A percentile compares a stretch with the other conserved stretches of the same genome.
These are phyloP conservation scores for Termitomyces sp. DNA, from an alignment of 768 basidiomycete genomes.

Conservation along the genomic window DNA sequence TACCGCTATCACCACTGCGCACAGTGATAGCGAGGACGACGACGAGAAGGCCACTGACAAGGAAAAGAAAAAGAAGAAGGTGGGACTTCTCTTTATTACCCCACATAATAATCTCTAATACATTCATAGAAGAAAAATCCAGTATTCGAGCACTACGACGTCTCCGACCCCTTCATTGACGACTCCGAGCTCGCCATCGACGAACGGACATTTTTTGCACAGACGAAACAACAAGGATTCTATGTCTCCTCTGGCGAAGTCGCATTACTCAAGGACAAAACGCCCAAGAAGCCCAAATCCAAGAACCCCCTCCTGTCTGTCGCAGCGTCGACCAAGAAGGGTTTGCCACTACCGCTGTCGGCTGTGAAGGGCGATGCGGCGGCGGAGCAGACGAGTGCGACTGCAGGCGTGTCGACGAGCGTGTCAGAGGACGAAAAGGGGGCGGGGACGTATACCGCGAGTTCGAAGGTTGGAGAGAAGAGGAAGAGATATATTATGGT, in stretches of 20 bases:
- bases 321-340: slow-evolving; percentile 8
- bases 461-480: slow-evolving; percentile 37
- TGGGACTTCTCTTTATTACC: slow-evolving; percentile 7
- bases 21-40: slow-evolving; percentile 50
- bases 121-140: slow-evolving; percentile 45
- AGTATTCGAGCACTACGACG: slow-evolving; percentile 83
- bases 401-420: neutral
- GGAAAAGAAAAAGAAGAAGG: slow-evolving; percentile 34
- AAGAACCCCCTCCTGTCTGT: slow-evolving; percentile 40
- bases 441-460: neutral
- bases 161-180: slow-evolving; percentile 93
- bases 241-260: slow-evolving; percentile 90
- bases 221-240: slow-evolving; percentile 91
- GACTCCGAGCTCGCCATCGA: slow-evolving; percentile 92
- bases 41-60: slow-evolving; percentile 31
- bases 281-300: slow-evolving; percentile 73
- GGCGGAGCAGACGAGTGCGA: neutral
- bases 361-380: neutral
- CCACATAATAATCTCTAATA: slow-evolving; percentile 5
- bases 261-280: slow-evolving; percentile 79
- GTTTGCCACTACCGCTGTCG: neutral
- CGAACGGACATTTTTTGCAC: slow-evolving; percentile 86
- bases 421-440: slow-evolving; percentile 13
- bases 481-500: slow-evolving; percentile 53
- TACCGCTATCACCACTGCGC: slow-evolving; percentile 34